Base-by-base conservation (phyloP, 2,329 filamentous ascomycete genomes). In the Colletotrichum neosansevieriae region DNA sequence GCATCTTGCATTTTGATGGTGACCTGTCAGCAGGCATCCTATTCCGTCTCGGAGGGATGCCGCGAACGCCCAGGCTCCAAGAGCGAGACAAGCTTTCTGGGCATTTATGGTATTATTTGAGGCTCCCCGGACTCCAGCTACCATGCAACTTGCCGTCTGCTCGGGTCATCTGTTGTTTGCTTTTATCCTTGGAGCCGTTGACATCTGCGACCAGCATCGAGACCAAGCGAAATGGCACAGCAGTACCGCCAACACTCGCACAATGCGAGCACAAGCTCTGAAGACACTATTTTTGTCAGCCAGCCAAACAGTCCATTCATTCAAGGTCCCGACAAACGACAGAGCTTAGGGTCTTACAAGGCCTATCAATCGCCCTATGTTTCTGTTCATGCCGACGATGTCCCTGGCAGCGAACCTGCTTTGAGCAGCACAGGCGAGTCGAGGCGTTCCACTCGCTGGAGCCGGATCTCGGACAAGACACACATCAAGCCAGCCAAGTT, bases 221-320 rank as follows among this genome's bases (percentile, higher is more conserved):
- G 29, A 42, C 21, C 40, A 19, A 12, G 47, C 49, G 50, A 29
- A 24, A 67, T 69, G 66, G 42, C 66, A 11, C 38, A 67, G 13
- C 49, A 53, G n/a, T 53, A 53, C 54, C 63, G 49, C 32, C 66
- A 69, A 44, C 65, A 68, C 17, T 56, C 65, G 34, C 65, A 68
- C 32, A 68, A 67, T 58, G 40, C 24, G 32, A 69, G 66, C 56
- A 69, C 56, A 24, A 57, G 63, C 42, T 66, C 62, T 5, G 19
- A 38, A n/a, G 63, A 69, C 50, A 67, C 56, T 6, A 44, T 69
- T 13, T 69, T 47, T 24, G 42, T 62, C 24, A 54, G 56, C 40
- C 66, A 56, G 32, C 47, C 62, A 45, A 36, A 32, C 17, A 69
- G 66, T 34, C 66, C 62, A n/a, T 61, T 56, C 42, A 60, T 51